Evolutionary conservation across 2,329 filamentous ascomycete genomes (phyloP).

Genomic region (Capronia americana): DNA sequence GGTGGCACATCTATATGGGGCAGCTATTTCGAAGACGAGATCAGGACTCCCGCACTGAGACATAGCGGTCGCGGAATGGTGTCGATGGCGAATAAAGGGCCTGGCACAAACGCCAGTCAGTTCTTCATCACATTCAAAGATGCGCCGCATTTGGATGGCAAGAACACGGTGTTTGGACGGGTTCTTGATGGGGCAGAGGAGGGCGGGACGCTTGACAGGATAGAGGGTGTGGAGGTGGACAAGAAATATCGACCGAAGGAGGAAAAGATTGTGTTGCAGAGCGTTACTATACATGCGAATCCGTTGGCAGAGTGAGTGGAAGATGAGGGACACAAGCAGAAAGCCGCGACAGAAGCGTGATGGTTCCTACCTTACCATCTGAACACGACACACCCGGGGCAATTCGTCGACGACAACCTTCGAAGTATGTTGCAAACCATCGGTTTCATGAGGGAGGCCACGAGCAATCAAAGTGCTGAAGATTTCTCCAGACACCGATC

Average conservation of each 20-base stretch:
- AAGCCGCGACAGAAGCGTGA: not conserved
- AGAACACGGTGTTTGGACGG: conserved; percentile 70
- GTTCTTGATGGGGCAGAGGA: conserved; percentile 58
- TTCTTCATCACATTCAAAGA: conserved; percentile 69
- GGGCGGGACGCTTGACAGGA: conserved; percentile 60
- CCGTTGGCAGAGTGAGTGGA: conserved; percentile 62
- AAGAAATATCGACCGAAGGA: conserved; percentile 64
- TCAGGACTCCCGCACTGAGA: conserved; percentile 61
- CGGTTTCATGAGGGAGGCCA: not conserved
- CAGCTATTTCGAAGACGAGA: conserved; percentile 66
- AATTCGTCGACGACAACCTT: not conserved
- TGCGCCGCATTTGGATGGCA: conserved; percentile 68
- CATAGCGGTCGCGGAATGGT: conserved; percentile 65
- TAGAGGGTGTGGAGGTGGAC: conserved; percentile 65
- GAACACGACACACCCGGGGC: not conserved
- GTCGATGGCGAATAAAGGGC: conserved; percentile 65
- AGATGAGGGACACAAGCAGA: not conserved
- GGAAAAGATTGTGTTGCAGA: conserved; percentile 62
- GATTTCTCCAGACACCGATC: not conserved
- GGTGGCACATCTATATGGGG: conserved; percentile 64
- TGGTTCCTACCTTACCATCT: not conserved
- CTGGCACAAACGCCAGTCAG: conserved; percentile 64
- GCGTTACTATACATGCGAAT: conserved; percentile 68
- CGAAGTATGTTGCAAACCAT: not conserved
- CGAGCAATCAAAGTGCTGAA: not conserved